Percentiles rank a stretch among this genome's conserved stretches.
phyloP scores from a whole-genome alignment of 2,329 filamentous ascomycete genomes.

The Paecilomyces fulvus region DNA sequence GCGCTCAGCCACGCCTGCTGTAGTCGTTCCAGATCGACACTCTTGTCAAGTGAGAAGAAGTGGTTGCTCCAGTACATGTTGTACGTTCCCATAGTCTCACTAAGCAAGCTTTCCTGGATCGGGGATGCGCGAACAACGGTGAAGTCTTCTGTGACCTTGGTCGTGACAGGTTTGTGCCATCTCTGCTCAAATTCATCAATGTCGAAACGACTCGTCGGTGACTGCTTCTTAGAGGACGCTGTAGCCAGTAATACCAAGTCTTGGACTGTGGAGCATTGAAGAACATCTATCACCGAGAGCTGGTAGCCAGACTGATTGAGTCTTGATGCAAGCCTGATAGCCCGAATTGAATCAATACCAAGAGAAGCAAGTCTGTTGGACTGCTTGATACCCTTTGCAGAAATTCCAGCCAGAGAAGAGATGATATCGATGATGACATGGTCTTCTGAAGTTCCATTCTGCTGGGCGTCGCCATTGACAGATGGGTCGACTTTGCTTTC shows the following conservation, averaged over 20 bases:
- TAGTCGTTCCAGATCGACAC: constrained; percentile 20
- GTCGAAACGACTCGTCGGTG: constrained; percentile 7
- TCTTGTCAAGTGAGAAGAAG: constrained; percentile 22
- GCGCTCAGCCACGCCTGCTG: constrained; percentile 25
- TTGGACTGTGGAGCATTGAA: constrained; percentile 19
- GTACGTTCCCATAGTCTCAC: constrained; percentile 30
- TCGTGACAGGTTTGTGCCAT: constrained; percentile 12
- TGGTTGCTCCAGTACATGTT: constrained; percentile 34
- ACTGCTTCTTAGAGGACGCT: background rate
- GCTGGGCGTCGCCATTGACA: background rate
- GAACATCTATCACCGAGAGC: constrained; percentile 20
- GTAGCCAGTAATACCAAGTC: constrained; percentile 14
- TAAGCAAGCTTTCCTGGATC: constrained; percentile 31
- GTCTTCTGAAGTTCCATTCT: constrained; percentile 1
- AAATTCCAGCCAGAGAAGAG: constrained; percentile 14
- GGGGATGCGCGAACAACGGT: constrained; percentile 22
- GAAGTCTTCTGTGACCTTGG: constrained; percentile 12
- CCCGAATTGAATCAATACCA: constrained; percentile 25
- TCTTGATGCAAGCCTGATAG: constrained; percentile 18
- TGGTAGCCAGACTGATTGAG: constrained; percentile 16
- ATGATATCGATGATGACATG: constrained; percentile 13
- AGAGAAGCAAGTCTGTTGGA: constrained; percentile 16
- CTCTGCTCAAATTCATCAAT: constrained; percentile 13
- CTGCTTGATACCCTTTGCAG: constrained; percentile 11
- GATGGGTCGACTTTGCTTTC: constrained; percentile 13